Evolutionary conservation across 371 early-diverging fungal species (phyloP).

Genomic region (Mucor lusitanicus): DNA sequence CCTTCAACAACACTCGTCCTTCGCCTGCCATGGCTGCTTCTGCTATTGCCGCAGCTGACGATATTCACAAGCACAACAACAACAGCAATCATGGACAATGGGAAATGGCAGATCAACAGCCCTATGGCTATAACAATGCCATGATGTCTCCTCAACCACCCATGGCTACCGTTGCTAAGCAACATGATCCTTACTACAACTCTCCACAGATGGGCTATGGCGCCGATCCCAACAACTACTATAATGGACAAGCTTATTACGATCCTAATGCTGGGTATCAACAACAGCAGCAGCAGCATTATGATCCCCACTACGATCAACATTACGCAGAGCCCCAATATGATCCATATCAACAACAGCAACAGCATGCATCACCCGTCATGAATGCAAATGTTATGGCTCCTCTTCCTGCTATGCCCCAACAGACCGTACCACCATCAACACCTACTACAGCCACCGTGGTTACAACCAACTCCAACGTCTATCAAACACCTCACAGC

Average conservation of each 20-base stretch:
- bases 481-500: slow-evolving; percentile 18
- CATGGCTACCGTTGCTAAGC: slow-evolving; percentile 12
- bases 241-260: slow-evolving; percentile 15
- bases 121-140: slow-evolving; percentile 7
- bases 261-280: slow-evolving; percentile 13
- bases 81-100: not conserved
- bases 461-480: slow-evolving; percentile 4
- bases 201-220: slow-evolving; percentile 19
- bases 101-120: slow-evolving; percentile 8
- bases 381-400: not conserved
- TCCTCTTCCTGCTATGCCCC: not conserved
- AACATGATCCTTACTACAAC: slow-evolving; percentile 17
- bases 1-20: slow-evolving; percentile 22
- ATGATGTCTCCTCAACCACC: slow-evolving; percentile 12
- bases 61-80: not conserved
- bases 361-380: slow-evolving; percentile 1
- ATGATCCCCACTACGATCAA: slow-evolving; percentile 11
- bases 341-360: slow-evolving; percentile 12
- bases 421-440: not conserved
- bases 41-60: slow-evolving; percentile 19
- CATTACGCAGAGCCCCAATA: slow-evolving; percentile 5
- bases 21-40: slow-evolving; percentile 41
- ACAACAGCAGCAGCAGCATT: slow-evolving; percentile 11
- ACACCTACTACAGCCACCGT: not conserved
- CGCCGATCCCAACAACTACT: slow-evolving; percentile 3